Conservation (phyloP, 2,329 filamentous ascomycete genomes). For the Xylariaceae sp. region DNA sequence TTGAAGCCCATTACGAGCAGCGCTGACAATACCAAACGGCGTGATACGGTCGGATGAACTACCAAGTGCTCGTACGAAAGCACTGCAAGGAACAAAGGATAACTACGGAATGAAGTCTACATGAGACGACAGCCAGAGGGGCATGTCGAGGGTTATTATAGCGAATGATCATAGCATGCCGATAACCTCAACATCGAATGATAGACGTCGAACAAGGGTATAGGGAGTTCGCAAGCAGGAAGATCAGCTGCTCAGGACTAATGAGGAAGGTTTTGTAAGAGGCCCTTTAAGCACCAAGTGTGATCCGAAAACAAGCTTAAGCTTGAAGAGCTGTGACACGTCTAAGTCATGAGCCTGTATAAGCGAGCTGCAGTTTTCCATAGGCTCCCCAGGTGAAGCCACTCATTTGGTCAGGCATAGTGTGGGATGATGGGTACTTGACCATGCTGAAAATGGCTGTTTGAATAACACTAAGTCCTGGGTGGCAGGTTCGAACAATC, state of each 20-base stretch:
- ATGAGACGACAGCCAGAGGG: constrained; percentile 13
- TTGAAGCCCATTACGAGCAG: constrained; percentile 27
- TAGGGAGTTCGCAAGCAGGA: constrained; percentile 9
- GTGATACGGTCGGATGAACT: background rate
- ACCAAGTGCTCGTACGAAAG: background rate
- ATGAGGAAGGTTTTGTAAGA: constrained; percentile 31
- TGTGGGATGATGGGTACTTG: no score
- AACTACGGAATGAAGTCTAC: constrained; percentile 16
- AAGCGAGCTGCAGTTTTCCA: background rate
- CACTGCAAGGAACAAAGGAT: background rate
- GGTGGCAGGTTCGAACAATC: no score
- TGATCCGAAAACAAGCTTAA: constrained; percentile 20
- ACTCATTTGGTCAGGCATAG: no score
- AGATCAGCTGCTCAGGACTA: constrained; percentile 29
- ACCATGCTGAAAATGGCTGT: no score
- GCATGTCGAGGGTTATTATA: constrained; percentile 18
- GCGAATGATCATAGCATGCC: background rate
- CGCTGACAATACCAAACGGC: background rate
- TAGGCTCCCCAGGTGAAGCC: no score
- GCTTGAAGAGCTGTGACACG: constrained; percentile 18
- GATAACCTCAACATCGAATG: constrained; percentile 7
- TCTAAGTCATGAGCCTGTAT: constrained; percentile 29
- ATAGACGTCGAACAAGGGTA: constrained; percentile 9
- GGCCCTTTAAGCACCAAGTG: constrained; percentile 18
- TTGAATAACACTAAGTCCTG: no score